A percentile compares a stretch with the other conserved stretches of the same genome.
Conservation (phyloP, 257 asterid genomes). For the Solanum ahanhuiri region DNA sequence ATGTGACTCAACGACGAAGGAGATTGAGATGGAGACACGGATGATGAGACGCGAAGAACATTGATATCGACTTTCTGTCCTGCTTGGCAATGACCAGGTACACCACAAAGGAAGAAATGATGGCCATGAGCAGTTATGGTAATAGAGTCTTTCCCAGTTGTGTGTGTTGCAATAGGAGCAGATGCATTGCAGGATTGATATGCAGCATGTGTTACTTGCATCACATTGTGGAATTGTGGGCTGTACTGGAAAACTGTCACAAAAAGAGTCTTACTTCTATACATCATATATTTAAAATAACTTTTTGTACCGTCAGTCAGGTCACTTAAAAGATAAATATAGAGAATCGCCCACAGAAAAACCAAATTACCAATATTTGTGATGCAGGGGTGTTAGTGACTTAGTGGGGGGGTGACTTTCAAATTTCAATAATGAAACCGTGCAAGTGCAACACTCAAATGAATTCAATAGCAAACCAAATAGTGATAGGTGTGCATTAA, state of each 20-base stretch:
- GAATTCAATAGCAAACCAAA: too few species aligned
- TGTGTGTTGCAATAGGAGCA: conserved; percentile 60
- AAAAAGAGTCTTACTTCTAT: background rate
- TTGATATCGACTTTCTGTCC: conserved; percentile 82
- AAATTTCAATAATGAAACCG: too few species aligned
- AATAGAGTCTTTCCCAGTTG: conserved; percentile 76
- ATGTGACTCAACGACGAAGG: conserved; percentile 14
- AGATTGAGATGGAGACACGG: conserved; percentile 29
- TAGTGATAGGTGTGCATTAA: background rate
- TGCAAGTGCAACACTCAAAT: too few species aligned
- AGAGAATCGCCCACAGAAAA: background rate
- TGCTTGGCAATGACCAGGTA: conserved; percentile 78
- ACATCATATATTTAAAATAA: background rate
- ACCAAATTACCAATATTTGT: background rate
- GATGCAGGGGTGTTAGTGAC: background rate
- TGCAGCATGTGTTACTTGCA: conserved; percentile 58
- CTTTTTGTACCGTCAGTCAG: background rate
- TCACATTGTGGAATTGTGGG: conserved; percentile 80
- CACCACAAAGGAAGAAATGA: conserved; percentile 71
- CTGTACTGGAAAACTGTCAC: conserved; percentile 52
- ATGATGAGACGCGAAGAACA: conserved; percentile 24
- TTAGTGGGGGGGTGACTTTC: background rate
- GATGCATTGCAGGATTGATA: conserved; percentile 61
- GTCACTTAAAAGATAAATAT: background rate
- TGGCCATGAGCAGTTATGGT: conserved; percentile 48